phyloP scores from a whole-genome alignment of 257 asterid genomes.

The Nicotiana paniculata region DNA sequence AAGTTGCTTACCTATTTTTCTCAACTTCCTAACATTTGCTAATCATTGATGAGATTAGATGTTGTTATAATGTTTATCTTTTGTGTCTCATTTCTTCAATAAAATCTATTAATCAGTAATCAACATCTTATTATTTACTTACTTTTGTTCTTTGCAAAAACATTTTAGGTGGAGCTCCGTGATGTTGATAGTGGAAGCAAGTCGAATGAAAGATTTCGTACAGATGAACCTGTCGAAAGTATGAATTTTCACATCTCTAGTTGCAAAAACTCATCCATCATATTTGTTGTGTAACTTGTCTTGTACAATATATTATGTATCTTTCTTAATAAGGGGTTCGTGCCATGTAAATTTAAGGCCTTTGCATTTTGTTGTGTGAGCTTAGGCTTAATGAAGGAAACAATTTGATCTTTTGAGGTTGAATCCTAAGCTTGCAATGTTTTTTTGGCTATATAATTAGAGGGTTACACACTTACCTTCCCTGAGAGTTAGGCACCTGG shows the following conservation, averaged over 20 bases:
- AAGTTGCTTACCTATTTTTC: not conserved
- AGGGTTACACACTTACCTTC: not conserved
- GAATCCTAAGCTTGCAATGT: not conserved
- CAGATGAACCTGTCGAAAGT: conserved; percentile 89
- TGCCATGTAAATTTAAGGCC: not conserved
- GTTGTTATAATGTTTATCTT: not conserved
- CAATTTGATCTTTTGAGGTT: not conserved
- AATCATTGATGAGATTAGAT: not conserved
- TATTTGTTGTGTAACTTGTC: not conserved
- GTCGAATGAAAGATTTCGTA: conserved; percentile 80
- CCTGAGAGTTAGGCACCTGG: not conserved
- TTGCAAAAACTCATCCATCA: not conserved
- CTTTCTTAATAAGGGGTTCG: not conserved
- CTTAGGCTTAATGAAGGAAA: not conserved
- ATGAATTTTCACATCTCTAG: conserved; percentile 23
- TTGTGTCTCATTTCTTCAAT: not conserved
- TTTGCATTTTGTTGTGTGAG: not conserved
- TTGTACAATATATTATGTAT: not conserved
- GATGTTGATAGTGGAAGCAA: conserved; percentile 91
- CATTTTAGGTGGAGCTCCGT: conserved; percentile 89
- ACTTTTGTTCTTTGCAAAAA: conserved; percentile 14
- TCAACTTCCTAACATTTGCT: not conserved
- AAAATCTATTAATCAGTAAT: not conserved
- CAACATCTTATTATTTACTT: not conserved
- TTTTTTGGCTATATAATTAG: not conserved